A percentile compares a stretch with the other conserved stretches of the same genome.
These are phyloP conservation scores for Tetracladium marchalianum DNA, from an alignment of 495 filamentous ascomycete genomes.

Conservation along the genomic window DNA sequence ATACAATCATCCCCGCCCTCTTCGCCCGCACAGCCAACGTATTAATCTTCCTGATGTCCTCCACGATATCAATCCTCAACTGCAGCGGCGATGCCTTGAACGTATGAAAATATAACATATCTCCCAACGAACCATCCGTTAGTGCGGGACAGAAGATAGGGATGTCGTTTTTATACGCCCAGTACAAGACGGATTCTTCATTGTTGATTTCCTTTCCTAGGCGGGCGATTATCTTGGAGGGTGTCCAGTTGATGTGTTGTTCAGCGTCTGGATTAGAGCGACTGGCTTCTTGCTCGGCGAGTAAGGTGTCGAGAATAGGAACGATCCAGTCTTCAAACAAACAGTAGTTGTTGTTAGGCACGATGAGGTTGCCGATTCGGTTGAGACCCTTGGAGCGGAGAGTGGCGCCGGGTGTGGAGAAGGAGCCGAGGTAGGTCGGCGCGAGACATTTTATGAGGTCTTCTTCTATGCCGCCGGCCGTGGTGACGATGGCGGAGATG, in stretches of 20 bases:
- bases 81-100: conserved; percentile 73
- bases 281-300: conserved; percentile 81
- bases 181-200: conserved; percentile 80
- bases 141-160: conserved; percentile 94
- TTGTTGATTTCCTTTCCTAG: conserved; percentile 89
- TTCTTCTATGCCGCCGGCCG: conserved; percentile 94
- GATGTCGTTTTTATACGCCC: conserved; percentile 88
- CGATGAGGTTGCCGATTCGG: conserved; percentile 91
- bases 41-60: conserved; percentile 84
- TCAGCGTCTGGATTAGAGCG: conserved; percentile 39
- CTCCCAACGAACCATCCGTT: conserved; percentile 88
- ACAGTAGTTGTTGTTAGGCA: conserved; percentile 95
- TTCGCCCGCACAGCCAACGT: conserved; percentile 76
- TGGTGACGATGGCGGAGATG: conserved; percentile 85
- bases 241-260: conserved; percentile 79
- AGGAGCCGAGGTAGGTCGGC: conserved; percentile 84
- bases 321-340: conserved; percentile 95
- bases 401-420: conserved; percentile 60
- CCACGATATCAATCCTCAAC: conserved; percentile 76
- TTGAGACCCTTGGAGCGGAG: conserved; percentile 81
- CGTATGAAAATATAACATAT: conserved; percentile 97
- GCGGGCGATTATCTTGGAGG: conserved; percentile 73
- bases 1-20: conserved; percentile 82
- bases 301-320: conserved; percentile 82
- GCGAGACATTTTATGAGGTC: conserved; percentile 97